phyloP scores from a whole-genome alignment of 306 rosid genomes.

The Nissolia schottii region DNA sequence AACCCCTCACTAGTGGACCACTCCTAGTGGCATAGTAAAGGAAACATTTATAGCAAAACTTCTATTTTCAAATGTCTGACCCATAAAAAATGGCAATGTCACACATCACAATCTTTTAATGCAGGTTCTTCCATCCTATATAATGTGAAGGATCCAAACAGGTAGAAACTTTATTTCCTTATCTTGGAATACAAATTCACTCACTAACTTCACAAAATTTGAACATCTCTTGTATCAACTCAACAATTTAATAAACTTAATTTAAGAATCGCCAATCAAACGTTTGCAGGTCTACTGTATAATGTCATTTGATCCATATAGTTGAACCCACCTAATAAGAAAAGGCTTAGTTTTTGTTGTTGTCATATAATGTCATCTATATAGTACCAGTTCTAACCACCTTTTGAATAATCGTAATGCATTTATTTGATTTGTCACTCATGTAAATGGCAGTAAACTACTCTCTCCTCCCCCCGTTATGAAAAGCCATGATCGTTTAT shows the following conservation, averaged over 20 bases:
- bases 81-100: background rate
- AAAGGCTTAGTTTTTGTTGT: too few species aligned
- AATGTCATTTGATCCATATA: background rate
- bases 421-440: background rate
- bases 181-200: background rate
- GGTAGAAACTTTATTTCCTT: background rate
- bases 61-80: background rate
- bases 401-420: background rate
- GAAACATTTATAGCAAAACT: slow-evolving; percentile 1
- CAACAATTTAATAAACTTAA: background rate
- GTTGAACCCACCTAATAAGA: too few species aligned
- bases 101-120: background rate
- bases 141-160: background rate
- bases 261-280: background rate
- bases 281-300: background rate
- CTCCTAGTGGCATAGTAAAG: too few species aligned
- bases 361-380: background rate
- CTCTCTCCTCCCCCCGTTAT: background rate
- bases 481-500: background rate
- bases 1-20: too few species aligned
- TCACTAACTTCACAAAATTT: background rate
- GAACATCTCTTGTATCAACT: background rate
- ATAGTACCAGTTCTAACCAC: background rate
- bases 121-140: background rate
- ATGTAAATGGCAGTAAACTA: background rate